Evolutionary conservation across 345 rosid genomes (phyloP), one percentile per base, ranked within the genome.

Genomic region (Citrus hindsii): DNA sequence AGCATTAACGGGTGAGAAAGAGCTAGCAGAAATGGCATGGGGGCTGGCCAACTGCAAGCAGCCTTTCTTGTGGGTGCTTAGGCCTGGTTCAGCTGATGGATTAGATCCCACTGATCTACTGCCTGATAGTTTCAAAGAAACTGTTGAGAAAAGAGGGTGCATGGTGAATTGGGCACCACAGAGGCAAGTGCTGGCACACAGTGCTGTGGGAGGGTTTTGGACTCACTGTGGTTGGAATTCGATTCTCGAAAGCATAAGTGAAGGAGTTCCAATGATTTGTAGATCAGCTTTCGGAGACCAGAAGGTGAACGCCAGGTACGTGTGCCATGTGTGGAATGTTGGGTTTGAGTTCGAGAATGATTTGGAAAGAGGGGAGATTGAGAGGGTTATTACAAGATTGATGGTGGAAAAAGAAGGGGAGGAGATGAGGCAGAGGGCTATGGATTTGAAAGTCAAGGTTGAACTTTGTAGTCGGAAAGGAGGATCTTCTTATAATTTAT

Each of bases 211-310:
- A 73, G 85, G 84, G 58, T 83, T 83, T 70, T 83, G 81, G 81
- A 83, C 78, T 51, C 88, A 85, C n/a, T 78, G 85, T 9, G 88
- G 85, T 21, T 85, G 85, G 88, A 83, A 80, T 64, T 80, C 82
- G 4, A 80, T 80, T 7, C 8, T 75, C 30, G 84, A 82, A 25
- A 80, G 85, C 21, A 62, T 78, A 28, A 71, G 71, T 7, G 81
- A 79, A 81, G 80, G 84, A 3, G 76, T 85, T 9, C 83, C 83
- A 0, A 28, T 83, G 62, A 65, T 81, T 12, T 79, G 83, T 38
- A 78, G 14, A 63, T 82, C 83, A 6, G 73, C 19, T 30, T 79
- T 73, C 2, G 79, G 85, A 4, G 83, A 83, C 24, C 88, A 86
- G 56, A 24, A 18, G 25, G 42, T 79, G 30, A 81, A 73, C 30